Conservation (phyloP, 306 rosid genomes). For the Sicyos baderoa region DNA sequence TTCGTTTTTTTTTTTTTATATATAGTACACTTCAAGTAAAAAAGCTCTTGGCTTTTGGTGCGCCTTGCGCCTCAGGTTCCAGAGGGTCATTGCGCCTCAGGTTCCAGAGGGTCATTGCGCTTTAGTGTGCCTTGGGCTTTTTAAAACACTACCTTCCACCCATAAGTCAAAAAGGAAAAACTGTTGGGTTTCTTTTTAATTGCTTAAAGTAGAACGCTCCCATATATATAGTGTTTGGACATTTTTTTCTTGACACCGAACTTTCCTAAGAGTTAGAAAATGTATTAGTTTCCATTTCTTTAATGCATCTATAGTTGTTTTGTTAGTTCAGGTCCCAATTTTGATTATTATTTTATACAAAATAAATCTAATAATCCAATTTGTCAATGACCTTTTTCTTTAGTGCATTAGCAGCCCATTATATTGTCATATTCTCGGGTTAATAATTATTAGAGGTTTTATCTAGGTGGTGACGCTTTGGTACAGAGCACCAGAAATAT, state of each 20-base stretch:
- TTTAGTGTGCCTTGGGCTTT: no score
- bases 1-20: no score
- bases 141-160: no score
- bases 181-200: not conserved
- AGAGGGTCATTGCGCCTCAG: no score
- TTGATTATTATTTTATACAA: no score
- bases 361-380: not conserved
- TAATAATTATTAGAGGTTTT: constrained; percentile 18
- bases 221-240: not conserved
- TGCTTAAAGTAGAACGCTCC: not conserved
- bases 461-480: constrained; percentile 91
- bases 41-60: no score
- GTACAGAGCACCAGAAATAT: constrained; percentile 98
- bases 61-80: no score
- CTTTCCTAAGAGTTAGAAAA: not conserved
- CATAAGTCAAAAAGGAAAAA: no score
- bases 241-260: not conserved
- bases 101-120: no score
- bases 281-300: not conserved
- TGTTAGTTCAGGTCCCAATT: not conserved
- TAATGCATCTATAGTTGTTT: not conserved
- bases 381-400: not conserved
- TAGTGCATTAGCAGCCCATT: not conserved
- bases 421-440: constrained; percentile 13
- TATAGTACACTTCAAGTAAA: no score